Base-by-base conservation (phyloP, 345 rosid genomes). In the Pugionium cornutum region DNA sequence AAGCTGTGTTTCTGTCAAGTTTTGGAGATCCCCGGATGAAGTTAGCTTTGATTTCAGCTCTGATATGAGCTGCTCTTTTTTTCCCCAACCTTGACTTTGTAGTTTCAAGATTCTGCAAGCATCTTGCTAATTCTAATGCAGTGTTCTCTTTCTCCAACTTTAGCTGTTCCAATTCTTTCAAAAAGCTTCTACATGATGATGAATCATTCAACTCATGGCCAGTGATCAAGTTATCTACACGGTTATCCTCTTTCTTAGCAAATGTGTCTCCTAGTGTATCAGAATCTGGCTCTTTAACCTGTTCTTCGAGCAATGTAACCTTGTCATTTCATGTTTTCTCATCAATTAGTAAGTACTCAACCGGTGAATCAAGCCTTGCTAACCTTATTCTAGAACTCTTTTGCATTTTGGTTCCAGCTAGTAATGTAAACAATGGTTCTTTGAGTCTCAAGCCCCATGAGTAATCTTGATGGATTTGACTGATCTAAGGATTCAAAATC, bases 1-100 rank as follows among this genome's bases (percentile, higher is more conserved):
- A 25, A 89, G 82, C 67, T 87, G 95, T 6, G 87, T 83, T 72
- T 89, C 91, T 10, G 84, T 78, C 74, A 84, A 70, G 72, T 83
- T 77, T 60, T 71, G 72, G 7, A 81, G 78, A 47, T 78, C 83
- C 9, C 73, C 69, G 3, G 81, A 76, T 48, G 85, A 77, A 62
- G 72, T 65, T 45, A 87, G 66, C 61, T 84, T 76, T 11, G 52
- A 69, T 61, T 75, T 82, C 44, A 73, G 68, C 73, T 79, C 82
- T 35, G 83, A 62, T 56, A 85, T 78, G 40, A 78, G 73, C 73
- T 76, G 57, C 51, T 85, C 88, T 9, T 82, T 83, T 83, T 42
- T 81, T 87, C 63, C 56, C 77, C 48, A 81, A 64, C 45, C 51
- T 75, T 26, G 53, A 55, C 74, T 80, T 83, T 10, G 80, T 53